These are phyloP conservation scores for Penicillium sp. DNA, from an alignment of 2,329 filamentous ascomycete species.

Conservation along the genomic window DNA sequence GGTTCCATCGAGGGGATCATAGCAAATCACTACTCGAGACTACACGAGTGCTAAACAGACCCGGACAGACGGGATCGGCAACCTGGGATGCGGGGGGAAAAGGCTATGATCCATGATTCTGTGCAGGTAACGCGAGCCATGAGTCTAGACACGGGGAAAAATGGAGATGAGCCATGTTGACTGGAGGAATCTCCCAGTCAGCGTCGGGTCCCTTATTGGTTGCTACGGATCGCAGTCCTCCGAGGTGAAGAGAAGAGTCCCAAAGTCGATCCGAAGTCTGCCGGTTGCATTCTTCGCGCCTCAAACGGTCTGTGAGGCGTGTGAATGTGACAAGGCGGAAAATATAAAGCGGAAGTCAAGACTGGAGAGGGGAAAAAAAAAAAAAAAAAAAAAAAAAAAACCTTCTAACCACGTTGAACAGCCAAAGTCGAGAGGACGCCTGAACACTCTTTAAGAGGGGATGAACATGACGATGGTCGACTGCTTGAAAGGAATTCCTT, in stretches of 20 bases:
- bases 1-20: constrained; percentile 1
- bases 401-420: not conserved
- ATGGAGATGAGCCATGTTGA: not conserved
- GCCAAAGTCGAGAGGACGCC: not conserved
- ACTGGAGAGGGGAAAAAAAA: too few species aligned
- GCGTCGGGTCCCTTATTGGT: not conserved
- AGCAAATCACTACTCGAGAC: constrained; percentile 5
- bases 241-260: not conserved
- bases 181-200: not conserved
- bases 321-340: not conserved
- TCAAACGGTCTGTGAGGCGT: not conserved
- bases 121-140: not conserved
- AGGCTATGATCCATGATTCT: too few species aligned
- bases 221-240: not conserved
- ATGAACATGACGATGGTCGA: not conserved
- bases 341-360: not conserved
- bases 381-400: not conserved
- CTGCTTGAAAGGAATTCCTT: not conserved
- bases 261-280: not conserved
- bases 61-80: constrained; percentile 11
- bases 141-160: not conserved
- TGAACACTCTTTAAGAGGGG: not conserved
- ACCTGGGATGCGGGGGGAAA: constrained; percentile 9
- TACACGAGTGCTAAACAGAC: constrained; percentile 1
- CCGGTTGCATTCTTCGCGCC: not conserved